Evolutionary conservation across 2,329 filamentous ascomycete genomes (phyloP).

Genomic region (Talaromyces sp.): DNA sequence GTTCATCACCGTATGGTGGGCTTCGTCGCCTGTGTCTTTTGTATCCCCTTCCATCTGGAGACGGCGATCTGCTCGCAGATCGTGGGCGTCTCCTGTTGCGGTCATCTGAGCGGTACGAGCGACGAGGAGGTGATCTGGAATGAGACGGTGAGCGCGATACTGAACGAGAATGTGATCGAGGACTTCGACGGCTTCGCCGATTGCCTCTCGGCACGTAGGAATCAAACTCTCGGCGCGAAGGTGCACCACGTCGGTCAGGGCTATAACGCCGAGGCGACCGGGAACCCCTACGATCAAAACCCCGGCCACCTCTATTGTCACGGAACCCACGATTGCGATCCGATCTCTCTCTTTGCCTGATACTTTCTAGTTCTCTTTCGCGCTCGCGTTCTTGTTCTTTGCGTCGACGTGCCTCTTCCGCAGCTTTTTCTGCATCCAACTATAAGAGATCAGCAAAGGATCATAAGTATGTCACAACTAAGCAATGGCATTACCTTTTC

Average conservation of each 20-base stretch:
- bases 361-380: slow-evolving; percentile 63
- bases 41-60: slow-evolving; percentile 33
- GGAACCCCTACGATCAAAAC: slow-evolving; percentile 39
- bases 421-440: slow-evolving; percentile 77
- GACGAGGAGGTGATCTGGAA: slow-evolving; percentile 29
- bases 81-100: slow-evolving; percentile 30
- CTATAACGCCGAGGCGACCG: slow-evolving; percentile 48
- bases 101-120: slow-evolving; percentile 24
- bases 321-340: slow-evolving; percentile 34
- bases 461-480: background rate
- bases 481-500: slow-evolving; percentile 63
- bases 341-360: slow-evolving; percentile 54
- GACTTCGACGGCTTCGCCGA: slow-evolving; percentile 35
- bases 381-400: slow-evolving; percentile 66
- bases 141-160: slow-evolving; percentile 26
- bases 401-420: slow-evolving; percentile 66
- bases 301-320: slow-evolving; percentile 31
- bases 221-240: slow-evolving; percentile 49
- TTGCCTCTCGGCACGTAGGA: slow-evolving; percentile 51
- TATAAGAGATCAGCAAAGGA: slow-evolving; percentile 30
- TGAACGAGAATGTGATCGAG: slow-evolving; percentile 29
- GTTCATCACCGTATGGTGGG: slow-evolving; percentile 41
- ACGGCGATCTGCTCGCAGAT: slow-evolving; percentile 35
- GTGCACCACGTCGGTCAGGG: slow-evolving; percentile 41
- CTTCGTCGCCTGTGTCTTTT: slow-evolving; percentile 34